Evolutionary conservation across 441 rosid genomes (phyloP).

Genomic region (Croton setiger): DNA sequence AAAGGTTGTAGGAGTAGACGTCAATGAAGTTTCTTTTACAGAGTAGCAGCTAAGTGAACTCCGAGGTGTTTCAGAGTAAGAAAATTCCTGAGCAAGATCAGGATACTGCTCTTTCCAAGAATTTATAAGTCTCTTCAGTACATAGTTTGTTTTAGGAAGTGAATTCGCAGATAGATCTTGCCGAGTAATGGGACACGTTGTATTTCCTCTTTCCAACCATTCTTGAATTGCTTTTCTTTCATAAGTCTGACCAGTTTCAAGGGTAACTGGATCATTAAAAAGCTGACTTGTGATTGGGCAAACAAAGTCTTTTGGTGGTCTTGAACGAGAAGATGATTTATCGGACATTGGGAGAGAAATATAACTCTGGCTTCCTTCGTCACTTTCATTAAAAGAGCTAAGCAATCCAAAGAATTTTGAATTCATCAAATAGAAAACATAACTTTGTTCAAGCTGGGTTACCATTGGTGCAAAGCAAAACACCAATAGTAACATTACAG

Average conservation of each 20-base stretch:
- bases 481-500: background rate
- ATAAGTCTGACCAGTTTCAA: conserved; percentile 76
- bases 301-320: conserved; percentile 69
- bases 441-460: background rate
- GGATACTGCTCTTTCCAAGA: conserved; percentile 70
- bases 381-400: conserved; percentile 40
- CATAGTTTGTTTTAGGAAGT: conserved; percentile 65
- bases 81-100: conserved; percentile 61
- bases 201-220: conserved; percentile 61
- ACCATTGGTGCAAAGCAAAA: background rate
- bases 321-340: conserved; percentile 36
- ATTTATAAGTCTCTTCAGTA: conserved; percentile 57
- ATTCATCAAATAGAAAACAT: background rate
- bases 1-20: conserved; percentile 25
- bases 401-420: conserved; percentile 9
- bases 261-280: conserved; percentile 65
- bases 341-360: conserved; percentile 46
- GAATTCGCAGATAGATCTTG: conserved; percentile 41
- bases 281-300: conserved; percentile 65
- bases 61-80: conserved; percentile 50
- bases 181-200: conserved; percentile 62
- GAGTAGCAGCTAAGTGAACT: conserved; percentile 33
- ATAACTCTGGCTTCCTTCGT: conserved; percentile 48
- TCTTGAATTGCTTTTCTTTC: conserved; percentile 76
- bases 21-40: conserved; percentile 20